Evolutionary conservation across 1,284 basidiomycete genomes (phyloP), one percentile per base, ranked within the genome.

Genomic region (Tilletia horrida): DNA sequence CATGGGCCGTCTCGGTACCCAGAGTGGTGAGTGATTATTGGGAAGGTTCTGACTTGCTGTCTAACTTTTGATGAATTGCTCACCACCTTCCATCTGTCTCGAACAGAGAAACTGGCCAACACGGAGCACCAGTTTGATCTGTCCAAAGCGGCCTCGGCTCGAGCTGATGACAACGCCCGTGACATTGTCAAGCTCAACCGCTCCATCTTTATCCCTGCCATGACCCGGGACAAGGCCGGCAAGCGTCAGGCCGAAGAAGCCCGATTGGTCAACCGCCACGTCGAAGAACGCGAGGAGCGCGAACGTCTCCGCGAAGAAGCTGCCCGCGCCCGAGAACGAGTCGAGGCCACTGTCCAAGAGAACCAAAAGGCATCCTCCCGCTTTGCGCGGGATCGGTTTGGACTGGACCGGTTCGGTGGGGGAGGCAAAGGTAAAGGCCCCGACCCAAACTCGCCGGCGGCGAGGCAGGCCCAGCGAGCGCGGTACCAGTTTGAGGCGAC

Each of bases 81-180:
- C 23, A 4, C n/a, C 21, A 25, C 27, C 14, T 27, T 52, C 23
- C 6, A 6, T 52, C 21, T 21, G n/a, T 52, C 13, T 21, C 21
- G 21, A 3, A 3, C 52, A 52, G 79, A 81, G 31, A 79, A 75
- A 64, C 87, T 99, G 71, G 95, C 92, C 63, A 93, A 94, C 82
- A 96, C 95, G 18, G 95, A 98, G 83, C 90, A 93, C 70, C 91
- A 97, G 83, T 87, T 98, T 67, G 96, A 98, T 81, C 87, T 96
- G 67, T 87, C 94, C 69, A 97, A 93, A 84, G 90, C 91, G 14
- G 90, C 96, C 83, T 90, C 92, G 29, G 85, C 86, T 63, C 88
- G 92, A 4, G 95, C 96, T 21, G 91, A 91, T 72, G 96, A 99
- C 84, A 93, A 89, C 83, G 92, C 94, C 6, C 90, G 90, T 72